A percentile compares a stretch with the other conserved stretches of the same genome.
phyloP scores from a whole-genome alignment of 2,329 filamentous ascomycete species.

The Fonsecaea pedrosoi region DNA sequence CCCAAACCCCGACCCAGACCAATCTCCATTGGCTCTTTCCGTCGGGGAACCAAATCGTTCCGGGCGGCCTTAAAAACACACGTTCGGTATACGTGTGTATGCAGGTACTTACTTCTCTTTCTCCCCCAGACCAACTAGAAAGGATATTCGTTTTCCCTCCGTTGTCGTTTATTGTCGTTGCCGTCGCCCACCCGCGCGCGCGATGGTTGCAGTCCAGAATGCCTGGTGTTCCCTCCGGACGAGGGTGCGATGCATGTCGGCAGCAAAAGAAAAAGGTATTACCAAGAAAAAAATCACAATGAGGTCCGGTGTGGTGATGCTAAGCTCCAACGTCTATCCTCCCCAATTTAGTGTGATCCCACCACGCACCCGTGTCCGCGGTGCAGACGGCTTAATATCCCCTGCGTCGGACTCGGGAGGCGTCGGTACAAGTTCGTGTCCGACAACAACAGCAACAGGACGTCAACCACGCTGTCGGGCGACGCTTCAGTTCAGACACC shows the following conservation, averaged over 20 bases:
- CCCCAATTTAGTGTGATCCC: conserved; percentile 54
- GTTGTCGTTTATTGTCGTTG: too few species aligned
- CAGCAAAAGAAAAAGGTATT: conserved; percentile 62
- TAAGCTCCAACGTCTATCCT: background rate
- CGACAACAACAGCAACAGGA: conserved; percentile 28
- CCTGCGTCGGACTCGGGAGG: conserved; percentile 56
- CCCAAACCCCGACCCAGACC: too few species aligned
- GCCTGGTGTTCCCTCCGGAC: conserved; percentile 60
- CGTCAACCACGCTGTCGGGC: background rate
- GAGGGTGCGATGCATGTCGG: conserved; percentile 59
- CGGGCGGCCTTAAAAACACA: too few species aligned
- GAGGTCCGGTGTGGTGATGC: too few species aligned
- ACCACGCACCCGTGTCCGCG: conserved; percentile 53
- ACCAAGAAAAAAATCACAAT: background rate
- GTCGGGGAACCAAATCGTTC: too few species aligned
- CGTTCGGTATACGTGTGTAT: too few species aligned
- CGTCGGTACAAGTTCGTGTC: conserved; percentile 58
- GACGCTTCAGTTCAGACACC: background rate
- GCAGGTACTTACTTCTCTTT: too few species aligned
- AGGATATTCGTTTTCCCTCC: background rate
- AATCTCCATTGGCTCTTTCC: too few species aligned
- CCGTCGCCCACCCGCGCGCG: background rate
- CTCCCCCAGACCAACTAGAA: background rate
- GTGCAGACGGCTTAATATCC: conserved; percentile 55
- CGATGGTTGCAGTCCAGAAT: conserved; percentile 38